These are phyloP conservation scores for Globisporangium takayamanum DNA, from an alignment of 352 stramenopile species.

Conservation along the genomic window DNA sequence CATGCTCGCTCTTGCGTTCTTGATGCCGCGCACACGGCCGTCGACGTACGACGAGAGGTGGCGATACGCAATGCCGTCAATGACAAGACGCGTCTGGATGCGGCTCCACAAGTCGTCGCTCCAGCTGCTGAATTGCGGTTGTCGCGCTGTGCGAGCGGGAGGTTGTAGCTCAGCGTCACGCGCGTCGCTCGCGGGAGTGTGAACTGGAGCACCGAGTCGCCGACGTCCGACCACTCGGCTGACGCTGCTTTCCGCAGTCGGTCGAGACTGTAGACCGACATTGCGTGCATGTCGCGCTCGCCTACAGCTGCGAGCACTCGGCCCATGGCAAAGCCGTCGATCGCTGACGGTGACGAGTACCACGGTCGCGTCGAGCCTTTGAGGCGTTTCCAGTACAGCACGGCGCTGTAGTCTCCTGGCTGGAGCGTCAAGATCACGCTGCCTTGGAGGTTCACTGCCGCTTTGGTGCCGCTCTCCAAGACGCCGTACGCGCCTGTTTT, in stretches of 20 bases:
- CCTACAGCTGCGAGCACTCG: conserved; percentile 48
- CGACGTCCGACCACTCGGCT: conserved; percentile 66
- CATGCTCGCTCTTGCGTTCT: conserved; percentile 65
- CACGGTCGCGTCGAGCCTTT: conserved; percentile 41
- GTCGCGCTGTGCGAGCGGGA: conserved; percentile 63
- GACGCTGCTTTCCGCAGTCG: conserved; percentile 25
- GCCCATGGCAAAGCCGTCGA: conserved; percentile 72
- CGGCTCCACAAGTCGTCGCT: conserved; percentile 37
- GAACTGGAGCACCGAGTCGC: conserved; percentile 72
- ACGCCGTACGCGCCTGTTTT: conserved; percentile 66
- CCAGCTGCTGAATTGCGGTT: conserved; percentile 60
- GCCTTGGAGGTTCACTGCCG: conserved; percentile 43
- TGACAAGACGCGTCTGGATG: conserved; percentile 51
- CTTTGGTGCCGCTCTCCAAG: conserved; percentile 45
- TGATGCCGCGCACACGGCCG: conserved; percentile 59
- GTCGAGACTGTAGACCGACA: conserved; percentile 56
- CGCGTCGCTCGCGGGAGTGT: conserved; percentile 40
- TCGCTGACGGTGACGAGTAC: conserved; percentile 46
- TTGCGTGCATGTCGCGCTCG: conserved; percentile 29
- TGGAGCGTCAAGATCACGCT: conserved; percentile 59
- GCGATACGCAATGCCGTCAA: conserved; percentile 63
- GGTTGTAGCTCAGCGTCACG: conserved; percentile 66
- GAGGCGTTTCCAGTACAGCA: conserved; percentile 56
- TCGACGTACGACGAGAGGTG: conserved; percentile 67
- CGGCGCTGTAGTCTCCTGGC: conserved; percentile 53